Evolutionary conservation across 345 rosid genomes (phyloP).

Genomic region (Pistacia vera): DNA sequence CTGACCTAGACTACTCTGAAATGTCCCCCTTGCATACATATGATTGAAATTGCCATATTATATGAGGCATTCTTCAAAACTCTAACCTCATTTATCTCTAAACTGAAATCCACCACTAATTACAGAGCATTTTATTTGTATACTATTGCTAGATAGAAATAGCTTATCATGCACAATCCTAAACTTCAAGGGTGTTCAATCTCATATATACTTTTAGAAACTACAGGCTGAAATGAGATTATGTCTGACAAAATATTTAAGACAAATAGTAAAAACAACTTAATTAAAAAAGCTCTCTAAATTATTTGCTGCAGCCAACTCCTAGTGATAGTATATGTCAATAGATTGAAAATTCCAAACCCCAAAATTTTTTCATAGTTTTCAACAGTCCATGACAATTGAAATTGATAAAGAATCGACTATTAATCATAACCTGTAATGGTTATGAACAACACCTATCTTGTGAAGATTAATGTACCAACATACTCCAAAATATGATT

Average conservation of each 20-base stretch:
- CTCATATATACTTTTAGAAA: not conserved
- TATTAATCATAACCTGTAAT: not conserved
- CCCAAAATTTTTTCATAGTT: not conserved
- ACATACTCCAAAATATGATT: not conserved
- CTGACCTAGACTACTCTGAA: not conserved
- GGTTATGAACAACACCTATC: not conserved
- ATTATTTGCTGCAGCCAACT: not conserved
- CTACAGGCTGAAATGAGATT: not conserved
- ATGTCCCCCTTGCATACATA: not conserved
- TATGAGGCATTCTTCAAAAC: not conserved
- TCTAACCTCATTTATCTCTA: not conserved
- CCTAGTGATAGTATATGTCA: not conserved
- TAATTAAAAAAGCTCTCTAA: not conserved
- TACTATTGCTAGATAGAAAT: not conserved
- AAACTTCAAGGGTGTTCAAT: not conserved
- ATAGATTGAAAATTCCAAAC: not conserved
- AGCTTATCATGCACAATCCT: not conserved
- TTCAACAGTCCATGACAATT: not conserved
- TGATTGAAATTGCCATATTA: not conserved
- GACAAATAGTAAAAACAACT: not conserved
- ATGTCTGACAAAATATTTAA: not conserved
- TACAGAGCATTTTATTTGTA: not conserved
- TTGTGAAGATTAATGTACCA: not conserved
- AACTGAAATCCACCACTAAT: not conserved
- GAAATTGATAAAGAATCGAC: not conserved